Percentiles rank a stretch among this genome's conserved stretches.
phyloP scores from a whole-genome alignment of 352 stramenopile species.

The Globisporangium spinosum region DNA sequence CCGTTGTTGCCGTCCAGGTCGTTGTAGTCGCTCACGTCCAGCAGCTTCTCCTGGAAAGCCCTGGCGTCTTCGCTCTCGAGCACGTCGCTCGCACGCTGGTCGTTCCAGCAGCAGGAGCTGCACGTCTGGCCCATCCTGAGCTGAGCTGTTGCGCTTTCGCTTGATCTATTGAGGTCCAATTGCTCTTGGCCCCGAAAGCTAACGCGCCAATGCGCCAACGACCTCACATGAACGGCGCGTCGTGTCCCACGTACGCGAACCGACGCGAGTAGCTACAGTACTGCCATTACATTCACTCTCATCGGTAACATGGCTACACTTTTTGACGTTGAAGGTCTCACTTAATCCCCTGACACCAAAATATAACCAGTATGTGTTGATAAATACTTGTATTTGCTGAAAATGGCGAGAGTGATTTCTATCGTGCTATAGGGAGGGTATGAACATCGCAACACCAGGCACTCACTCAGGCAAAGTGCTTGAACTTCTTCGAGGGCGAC shows the following conservation, averaged over 20 bases:
- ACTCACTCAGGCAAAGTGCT: conserved; percentile 58
- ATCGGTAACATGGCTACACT: background rate
- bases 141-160: background rate
- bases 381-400: background rate
- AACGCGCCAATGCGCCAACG: background rate
- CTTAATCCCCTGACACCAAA: background rate
- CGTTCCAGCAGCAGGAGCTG: conserved; percentile 40
- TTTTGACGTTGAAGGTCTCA: background rate
- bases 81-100: conserved; percentile 30
- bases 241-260: conserved; percentile 7
- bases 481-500: conserved; percentile 82
- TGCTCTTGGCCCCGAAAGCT: background rate
- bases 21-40: conserved; percentile 23
- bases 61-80: conserved; percentile 25
- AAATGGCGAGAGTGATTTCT: background rate
- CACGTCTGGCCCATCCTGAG: conserved; percentile 30
- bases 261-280: background rate
- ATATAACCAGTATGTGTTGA: background rate
- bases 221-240: background rate
- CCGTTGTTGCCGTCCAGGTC: conserved; percentile 5
- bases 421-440: background rate
- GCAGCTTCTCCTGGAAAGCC: conserved; percentile 50
- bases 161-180: background rate
- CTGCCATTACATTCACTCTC: background rate
- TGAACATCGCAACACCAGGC: background rate